Conservation (phyloP, 2,329 filamentous ascomycete genomes). For the Emmonsia crescens region DNA sequence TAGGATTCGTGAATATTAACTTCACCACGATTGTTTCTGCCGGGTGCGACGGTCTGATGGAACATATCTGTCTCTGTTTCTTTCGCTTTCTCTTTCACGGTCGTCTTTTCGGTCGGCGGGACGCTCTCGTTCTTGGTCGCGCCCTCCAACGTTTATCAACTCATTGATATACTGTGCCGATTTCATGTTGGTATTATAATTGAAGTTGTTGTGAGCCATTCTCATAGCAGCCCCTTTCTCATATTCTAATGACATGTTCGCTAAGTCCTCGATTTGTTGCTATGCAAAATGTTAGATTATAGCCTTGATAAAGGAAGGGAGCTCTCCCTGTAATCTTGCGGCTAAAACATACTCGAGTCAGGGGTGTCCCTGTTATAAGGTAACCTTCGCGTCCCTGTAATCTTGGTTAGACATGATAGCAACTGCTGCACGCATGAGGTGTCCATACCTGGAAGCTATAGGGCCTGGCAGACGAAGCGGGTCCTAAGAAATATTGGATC, state of each 20-base stretch:
- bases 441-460: conserved; percentile 37
- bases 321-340: conserved; percentile 8
- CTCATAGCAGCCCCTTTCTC: conserved; percentile 37
- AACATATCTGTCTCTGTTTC: neutral
- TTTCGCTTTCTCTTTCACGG: conserved; percentile 6
- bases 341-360: conserved; percentile 32
- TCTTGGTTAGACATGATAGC: conserved; percentile 15
- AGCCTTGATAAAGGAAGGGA: neutral
- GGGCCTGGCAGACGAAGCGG: conserved; percentile 36
- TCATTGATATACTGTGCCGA: conserved; percentile 35
- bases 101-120: conserved; percentile 4
- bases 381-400: conserved; percentile 39
- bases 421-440: conserved; percentile 6
- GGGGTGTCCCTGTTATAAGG: conserved; percentile 35
- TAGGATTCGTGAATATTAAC: neutral
- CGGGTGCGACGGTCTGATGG: conserved; percentile 10
- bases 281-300: conserved; percentile 15
- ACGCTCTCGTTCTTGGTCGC: conserved; percentile 13
- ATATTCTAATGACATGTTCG: conserved; percentile 37
- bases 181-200: conserved; percentile 13
- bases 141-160: conserved; percentile 28
- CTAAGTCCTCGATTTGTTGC: conserved; percentile 42
- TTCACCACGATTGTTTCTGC: conserved; percentile 13
- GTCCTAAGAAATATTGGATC: conserved; percentile 40
- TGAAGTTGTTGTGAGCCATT: conserved; percentile 22